These are phyloP conservation scores for Gonium pectorale DNA, from an alignment of 139 green algal species.

Conservation along the genomic window DNA sequence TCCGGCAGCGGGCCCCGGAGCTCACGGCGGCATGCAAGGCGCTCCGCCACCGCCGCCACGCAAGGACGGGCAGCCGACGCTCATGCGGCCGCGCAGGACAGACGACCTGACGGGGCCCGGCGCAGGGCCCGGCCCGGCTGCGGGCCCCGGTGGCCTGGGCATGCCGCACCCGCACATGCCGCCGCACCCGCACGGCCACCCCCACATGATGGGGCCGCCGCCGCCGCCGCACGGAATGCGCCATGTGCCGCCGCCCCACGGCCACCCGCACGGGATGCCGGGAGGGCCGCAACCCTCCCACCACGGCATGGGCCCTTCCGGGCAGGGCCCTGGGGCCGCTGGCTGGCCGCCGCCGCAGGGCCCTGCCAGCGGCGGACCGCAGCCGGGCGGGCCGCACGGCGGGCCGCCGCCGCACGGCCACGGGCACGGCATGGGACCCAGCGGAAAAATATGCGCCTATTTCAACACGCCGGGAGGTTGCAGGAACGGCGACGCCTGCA, in stretches of 20 bases:
- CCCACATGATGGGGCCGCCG: slow-evolving; percentile 6
- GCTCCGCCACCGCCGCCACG: slow-evolving; percentile 3
- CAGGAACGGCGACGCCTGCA: slow-evolving; percentile 38
- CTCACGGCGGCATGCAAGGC: background rate
- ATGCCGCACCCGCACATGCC: no score
- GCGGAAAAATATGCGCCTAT: slow-evolving; percentile 29
- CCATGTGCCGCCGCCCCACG: background rate
- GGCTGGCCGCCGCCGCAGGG: background rate
- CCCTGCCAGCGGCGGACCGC: background rate
- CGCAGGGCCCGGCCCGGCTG: background rate
- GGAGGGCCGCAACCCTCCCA: background rate
- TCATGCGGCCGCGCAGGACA: background rate
- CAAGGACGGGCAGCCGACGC: background rate
- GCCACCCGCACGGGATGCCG: slow-evolving; percentile 11
- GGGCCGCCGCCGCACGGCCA: background rate
- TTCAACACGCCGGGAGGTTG: slow-evolving; percentile 35
- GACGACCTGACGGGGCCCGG: slow-evolving; percentile 4
- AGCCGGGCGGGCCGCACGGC: background rate
- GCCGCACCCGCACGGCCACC: background rate
- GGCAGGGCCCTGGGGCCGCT: background rate
- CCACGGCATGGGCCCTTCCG: background rate
- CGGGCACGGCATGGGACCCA: background rate
- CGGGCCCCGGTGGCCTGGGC: no score
- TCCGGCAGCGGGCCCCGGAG: background rate
- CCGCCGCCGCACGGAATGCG: background rate